Evolutionary conservation across 768 basidiomycete species (phyloP).

Genomic region (Melanogaster broomeanus): DNA sequence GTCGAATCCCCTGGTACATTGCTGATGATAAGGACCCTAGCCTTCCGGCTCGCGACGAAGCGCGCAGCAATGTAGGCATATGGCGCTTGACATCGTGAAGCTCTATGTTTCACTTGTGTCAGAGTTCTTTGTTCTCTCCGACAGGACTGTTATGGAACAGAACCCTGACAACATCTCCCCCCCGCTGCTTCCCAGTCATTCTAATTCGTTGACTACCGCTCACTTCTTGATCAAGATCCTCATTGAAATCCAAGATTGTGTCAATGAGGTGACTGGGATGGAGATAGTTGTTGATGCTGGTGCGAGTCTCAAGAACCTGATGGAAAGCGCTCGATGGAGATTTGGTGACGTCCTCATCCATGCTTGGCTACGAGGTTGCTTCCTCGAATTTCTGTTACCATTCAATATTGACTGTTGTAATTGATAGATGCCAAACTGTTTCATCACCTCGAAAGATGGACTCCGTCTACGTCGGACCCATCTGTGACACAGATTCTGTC

Average conservation of each 20-base stretch:
- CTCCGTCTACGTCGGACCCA: constrained; percentile 57
- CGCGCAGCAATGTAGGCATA: constrained; percentile 78
- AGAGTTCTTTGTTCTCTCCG: constrained; percentile 83
- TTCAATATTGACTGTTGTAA: constrained; percentile 5
- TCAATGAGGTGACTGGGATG: constrained; percentile 75
- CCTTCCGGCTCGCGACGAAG: constrained; percentile 65
- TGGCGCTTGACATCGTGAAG: constrained; percentile 86
- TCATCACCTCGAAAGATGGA: constrained; percentile 88
- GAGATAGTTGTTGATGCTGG: constrained; percentile 79
- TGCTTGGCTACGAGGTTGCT: constrained; percentile 81
- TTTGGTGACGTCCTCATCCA: constrained; percentile 80
- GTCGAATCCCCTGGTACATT: neutral
- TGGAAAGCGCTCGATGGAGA: constrained; percentile 85
- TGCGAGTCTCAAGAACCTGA: constrained; percentile 66
- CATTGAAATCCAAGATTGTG: constrained; percentile 83
- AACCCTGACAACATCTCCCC: constrained; percentile 43
- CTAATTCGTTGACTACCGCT: constrained; percentile 81
- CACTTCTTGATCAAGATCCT: constrained; percentile 81
- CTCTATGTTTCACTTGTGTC: constrained; percentile 84
- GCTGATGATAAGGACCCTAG: constrained; percentile 17
- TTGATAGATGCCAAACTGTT: constrained; percentile 77
- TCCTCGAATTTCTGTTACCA: neutral
- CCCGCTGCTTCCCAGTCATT: constrained; percentile 65
- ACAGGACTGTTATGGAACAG: constrained; percentile 64
- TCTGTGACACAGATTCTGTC: constrained; percentile 73